These are phyloP conservation scores for Yamadazyma laniorum DNA, from an alignment of 805 yeast species.

Conservation along the genomic window DNA sequence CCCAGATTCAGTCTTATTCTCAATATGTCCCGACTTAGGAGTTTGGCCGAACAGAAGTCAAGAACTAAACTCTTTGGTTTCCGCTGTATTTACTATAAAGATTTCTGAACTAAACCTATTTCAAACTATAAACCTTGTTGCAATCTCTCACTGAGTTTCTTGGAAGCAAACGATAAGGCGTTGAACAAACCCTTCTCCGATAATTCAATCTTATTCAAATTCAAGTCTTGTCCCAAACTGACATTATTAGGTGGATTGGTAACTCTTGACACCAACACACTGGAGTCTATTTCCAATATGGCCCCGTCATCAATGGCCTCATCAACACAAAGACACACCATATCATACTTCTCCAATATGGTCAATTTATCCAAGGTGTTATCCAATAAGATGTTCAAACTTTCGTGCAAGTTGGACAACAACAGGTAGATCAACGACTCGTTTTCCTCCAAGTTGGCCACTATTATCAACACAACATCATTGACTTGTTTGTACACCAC, in stretches of 20 bases:
- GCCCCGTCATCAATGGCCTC: constrained; percentile 94
- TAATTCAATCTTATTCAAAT: constrained; percentile 58
- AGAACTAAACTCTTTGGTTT: too few relatives aligned
- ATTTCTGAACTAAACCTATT: not conserved
- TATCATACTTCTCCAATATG: constrained; percentile 78
- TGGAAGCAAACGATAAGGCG: constrained; percentile 86
- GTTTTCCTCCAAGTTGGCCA: constrained; percentile 79
- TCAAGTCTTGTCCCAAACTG: constrained; percentile 50
- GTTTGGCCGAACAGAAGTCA: too few relatives aligned
- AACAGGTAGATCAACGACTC: constrained; percentile 77
- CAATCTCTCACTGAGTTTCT: constrained; percentile 51
- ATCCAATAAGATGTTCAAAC: constrained; percentile 72
- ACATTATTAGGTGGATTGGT: constrained; percentile 67
- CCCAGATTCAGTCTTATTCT: too few relatives aligned
- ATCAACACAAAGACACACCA: constrained; percentile 82
- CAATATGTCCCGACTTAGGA: too few relatives aligned
- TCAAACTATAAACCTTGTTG: constrained; percentile 40
- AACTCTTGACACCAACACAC: constrained; percentile 84
- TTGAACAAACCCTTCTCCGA: constrained; percentile 75
- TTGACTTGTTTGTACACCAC: constrained; percentile 84
- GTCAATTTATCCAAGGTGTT: constrained; percentile 74
- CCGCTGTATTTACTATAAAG: too few relatives aligned
- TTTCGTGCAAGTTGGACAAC: constrained; percentile 74
- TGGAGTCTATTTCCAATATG: constrained; percentile 84
- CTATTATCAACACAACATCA: constrained; percentile 69